These are phyloP conservation scores for Amanita phalloides DNA, from an alignment of 768 basidiomycete genomes.

Conservation along the genomic window DNA sequence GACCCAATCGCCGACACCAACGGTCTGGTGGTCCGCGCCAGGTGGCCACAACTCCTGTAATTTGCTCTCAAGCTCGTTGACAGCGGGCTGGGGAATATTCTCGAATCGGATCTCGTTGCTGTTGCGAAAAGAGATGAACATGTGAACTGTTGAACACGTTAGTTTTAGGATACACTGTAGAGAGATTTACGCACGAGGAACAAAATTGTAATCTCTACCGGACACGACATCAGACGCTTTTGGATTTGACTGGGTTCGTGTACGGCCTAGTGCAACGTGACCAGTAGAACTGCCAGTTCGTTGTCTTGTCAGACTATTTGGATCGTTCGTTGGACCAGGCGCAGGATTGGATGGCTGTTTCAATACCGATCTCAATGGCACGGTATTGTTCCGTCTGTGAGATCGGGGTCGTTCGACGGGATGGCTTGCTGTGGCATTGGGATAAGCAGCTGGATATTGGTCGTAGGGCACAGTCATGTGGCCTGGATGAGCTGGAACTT, in stretches of 20 bases:
- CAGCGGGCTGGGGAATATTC: conserved; percentile 34
- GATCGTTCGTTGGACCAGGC: conserved; percentile 9
- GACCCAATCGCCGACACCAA: conserved; percentile 28
- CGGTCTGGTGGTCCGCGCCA: conserved; percentile 38
- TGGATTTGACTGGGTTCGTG: conserved; percentile 10
- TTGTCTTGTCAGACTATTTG: conserved; percentile 14
- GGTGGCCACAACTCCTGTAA: conserved; percentile 54
- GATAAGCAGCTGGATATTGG: background rate
- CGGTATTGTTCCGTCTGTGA: conserved; percentile 14
- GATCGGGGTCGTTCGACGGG: conserved; percentile 6
- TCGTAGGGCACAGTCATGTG: background rate
- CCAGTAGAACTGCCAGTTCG: conserved; percentile 11
- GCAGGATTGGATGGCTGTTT: conserved; percentile 31
- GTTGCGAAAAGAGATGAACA: conserved; percentile 61
- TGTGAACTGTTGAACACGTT: conserved; percentile 38
- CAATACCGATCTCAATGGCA: conserved; percentile 44
- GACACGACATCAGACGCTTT: conserved; percentile 1
- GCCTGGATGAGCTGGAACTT: conserved; percentile 12
- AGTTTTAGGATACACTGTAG: background rate
- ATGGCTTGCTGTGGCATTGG: background rate
- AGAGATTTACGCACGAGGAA: conserved; percentile 5
- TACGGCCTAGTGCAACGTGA: conserved; percentile 7
- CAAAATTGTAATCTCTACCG: conserved; percentile 3
- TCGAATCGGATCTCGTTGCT: conserved; percentile 56
- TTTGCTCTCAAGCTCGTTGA: conserved; percentile 46